Percentiles rank a stretch among this genome's conserved stretches.
Conservation (phyloP, 1,284 basidiomycete species). For the Earliella scabrosa region DNA sequence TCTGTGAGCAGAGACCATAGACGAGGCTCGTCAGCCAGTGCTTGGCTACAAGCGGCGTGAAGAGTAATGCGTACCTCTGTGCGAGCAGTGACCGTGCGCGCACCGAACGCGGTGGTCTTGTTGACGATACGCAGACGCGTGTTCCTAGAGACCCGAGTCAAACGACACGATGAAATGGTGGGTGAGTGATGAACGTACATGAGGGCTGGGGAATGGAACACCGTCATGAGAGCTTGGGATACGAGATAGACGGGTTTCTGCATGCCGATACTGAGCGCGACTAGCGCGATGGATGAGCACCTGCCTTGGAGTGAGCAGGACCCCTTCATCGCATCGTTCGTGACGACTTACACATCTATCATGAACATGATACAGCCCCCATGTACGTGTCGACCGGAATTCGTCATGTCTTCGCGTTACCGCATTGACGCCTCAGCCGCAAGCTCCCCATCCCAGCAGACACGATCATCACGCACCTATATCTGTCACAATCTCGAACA, state of each 20-base stretch:
- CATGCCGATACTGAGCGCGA: constrained; percentile 60
- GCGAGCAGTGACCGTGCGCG: constrained; percentile 18
- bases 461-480: too few species aligned
- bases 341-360: constrained; percentile 14
- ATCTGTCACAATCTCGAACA: constrained; percentile 12
- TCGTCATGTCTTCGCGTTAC: constrained; percentile 17
- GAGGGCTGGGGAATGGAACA: constrained; percentile 66
- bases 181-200: constrained; percentile 42
- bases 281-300: constrained; percentile 65
- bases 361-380: constrained; percentile 20
- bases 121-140: constrained; percentile 10
- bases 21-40: too few species aligned
- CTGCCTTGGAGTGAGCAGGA: constrained; percentile 30
- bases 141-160: background rate
- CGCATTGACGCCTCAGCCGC: too few species aligned
- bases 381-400: constrained; percentile 7
- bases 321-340: background rate
- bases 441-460: too few species aligned
- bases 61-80: constrained; percentile 7
- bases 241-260: constrained; percentile 66
- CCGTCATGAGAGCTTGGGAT: constrained; percentile 66
- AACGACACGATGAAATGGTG: background rate
- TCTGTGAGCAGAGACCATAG: too few species aligned
- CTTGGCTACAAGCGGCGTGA: too few species aligned
- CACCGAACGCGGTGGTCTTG: constrained; percentile 14